Conservation (phyloP, 164 flowering plant species). For the Protea cynaroides region DNA sequence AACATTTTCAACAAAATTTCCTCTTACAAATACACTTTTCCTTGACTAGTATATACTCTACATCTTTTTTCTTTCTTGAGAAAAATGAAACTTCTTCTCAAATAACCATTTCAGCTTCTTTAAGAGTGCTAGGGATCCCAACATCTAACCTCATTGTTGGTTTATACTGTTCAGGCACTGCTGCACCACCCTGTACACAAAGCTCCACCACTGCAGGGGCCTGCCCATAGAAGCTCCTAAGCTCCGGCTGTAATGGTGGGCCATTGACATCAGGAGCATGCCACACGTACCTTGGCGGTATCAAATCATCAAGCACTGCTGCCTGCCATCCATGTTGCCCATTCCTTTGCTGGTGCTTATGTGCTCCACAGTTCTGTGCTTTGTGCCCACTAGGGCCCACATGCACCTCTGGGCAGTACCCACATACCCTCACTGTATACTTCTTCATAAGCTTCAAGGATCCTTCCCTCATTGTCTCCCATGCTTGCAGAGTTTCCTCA, state of each 20-base stretch:
- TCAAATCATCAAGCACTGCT: conserved; percentile 77
- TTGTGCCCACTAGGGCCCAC: conserved; percentile 87
- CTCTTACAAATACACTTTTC: too few relatives aligned
- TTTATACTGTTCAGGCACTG: conserved; percentile 66
- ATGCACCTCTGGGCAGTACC: conserved; percentile 94
- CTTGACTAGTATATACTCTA: too few relatives aligned
- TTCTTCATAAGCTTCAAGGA: conserved; percentile 72
- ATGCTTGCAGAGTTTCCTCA: conserved; percentile 70
- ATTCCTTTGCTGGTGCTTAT: conserved; percentile 92
- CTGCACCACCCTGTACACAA: conserved; percentile 94
- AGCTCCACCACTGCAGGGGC: conserved; percentile 95
- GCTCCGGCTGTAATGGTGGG: conserved; percentile 60
- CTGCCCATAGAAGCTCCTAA: conserved; percentile 79
- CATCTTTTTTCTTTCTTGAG: too few relatives aligned
- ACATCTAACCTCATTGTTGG: conserved; percentile 92
- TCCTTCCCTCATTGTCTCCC: conserved; percentile 82
- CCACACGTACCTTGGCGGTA: conserved; percentile 93
- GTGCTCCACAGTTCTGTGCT: conserved; percentile 93
- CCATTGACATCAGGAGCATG: conserved; percentile 77
- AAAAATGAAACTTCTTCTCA: conserved; percentile 20
- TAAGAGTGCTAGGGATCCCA: conserved; percentile 62
- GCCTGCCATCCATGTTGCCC: conserved; percentile 99
- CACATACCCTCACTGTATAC: conserved; percentile 85
- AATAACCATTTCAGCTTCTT: conserved; percentile 92
- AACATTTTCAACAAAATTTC: too few relatives aligned